A percentile compares a stretch with the other conserved stretches of the same genome.
Conservation (phyloP, 2,329 filamentous ascomycete genomes). For the Venturia carpophila region DNA sequence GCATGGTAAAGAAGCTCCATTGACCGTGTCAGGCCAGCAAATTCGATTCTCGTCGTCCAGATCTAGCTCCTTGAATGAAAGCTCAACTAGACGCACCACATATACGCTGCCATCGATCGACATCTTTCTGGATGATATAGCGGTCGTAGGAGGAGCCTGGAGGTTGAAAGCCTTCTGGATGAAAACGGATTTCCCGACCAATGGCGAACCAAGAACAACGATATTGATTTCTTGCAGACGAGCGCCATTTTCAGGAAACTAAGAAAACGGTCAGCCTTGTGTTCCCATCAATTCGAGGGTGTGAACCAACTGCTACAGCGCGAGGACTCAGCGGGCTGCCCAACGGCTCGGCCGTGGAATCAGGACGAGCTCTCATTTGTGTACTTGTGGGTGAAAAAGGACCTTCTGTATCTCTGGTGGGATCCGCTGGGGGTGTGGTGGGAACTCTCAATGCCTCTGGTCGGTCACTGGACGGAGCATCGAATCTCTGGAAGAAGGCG, state of each 20-base stretch:
- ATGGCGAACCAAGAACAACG: slow-evolving; percentile 47
- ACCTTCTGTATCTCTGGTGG: slow-evolving; percentile 31
- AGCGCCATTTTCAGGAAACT: slow-evolving; percentile 21
- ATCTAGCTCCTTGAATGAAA: slow-evolving; percentile 45
- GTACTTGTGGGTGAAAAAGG: slow-evolving; percentile 31
- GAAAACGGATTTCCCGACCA: slow-evolving; percentile 53
- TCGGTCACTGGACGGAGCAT: slow-evolving; percentile 23
- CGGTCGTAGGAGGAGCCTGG: slow-evolving; percentile 36
- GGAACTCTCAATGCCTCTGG: slow-evolving; percentile 22
- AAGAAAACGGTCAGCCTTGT: slow-evolving; percentile 10
- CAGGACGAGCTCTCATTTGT: slow-evolving; percentile 19
- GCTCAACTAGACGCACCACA: slow-evolving; percentile 50
- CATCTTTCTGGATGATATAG: slow-evolving; percentile 45
- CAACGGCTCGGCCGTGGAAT: slow-evolving; percentile 19
- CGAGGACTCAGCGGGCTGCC: slow-evolving; percentile 17
- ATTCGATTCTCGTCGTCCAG: slow-evolving; percentile 42
- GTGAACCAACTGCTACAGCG: neutral
- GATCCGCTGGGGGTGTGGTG: slow-evolving; percentile 20
- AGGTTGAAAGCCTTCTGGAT: slow-evolving; percentile 50
- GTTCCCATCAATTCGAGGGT: neutral
- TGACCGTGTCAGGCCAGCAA: slow-evolving; percentile 49
- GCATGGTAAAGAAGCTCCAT: slow-evolving; percentile 62
- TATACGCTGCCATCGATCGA: slow-evolving; percentile 49
- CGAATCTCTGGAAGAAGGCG: slow-evolving; percentile 37
- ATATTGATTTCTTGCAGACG: slow-evolving; percentile 49